Base-by-base conservation (phyloP, 192 early-diverging fungal species). In the Thamnidium elegans region DNA sequence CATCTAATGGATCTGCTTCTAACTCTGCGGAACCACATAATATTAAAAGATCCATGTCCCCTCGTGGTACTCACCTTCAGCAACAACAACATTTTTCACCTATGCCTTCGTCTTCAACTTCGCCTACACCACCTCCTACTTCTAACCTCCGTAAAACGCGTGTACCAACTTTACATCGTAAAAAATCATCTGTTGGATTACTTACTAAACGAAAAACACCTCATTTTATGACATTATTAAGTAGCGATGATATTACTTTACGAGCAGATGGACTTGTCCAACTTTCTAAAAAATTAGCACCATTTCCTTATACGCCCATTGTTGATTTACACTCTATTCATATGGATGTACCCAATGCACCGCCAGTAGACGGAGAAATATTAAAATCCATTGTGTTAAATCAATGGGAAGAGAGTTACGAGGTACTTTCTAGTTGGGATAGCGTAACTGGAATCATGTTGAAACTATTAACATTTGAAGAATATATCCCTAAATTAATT, bases 401-500 rank as follows among this genome's bases (percentile, higher is more conserved):
- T 6, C 21, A 63, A n/a, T 20, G 31, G 10, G 53, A 63, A 8
- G 55, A 55, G 9, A 23, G 19, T 9, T 63, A 70, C 19, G 68
- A 70, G 48, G 17, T 39, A 14, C n/a, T 70, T 4, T 56, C 62
- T 4, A 58, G 30, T 13, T 70, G 68, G 68, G 54, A 63, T 36
- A n/a, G 23, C 7, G 23, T 62, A 4, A 51, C 51, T 0, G 51
- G 50, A n/a, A n/a, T 64, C 4, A 55, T 46, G 54, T 23, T 70
- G 32, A 63, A 58, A 58, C 36, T 72, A 8, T 13, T 66, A 3
- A 46, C 71, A 0, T 72, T 72, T 62, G 71, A 72, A 20, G 66
- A 53, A 36, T 55, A 63, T 50, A 30, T 62, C 11, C 71, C 55
- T 7, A 32, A 43, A 15, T 11, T 66, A 7, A 66, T 67, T 11